Evolutionary conservation across 2,329 filamentous ascomycete species (phyloP), one percentile per base, ranked within the genome.

Genomic region (Botrytis pseudocinerea): DNA sequence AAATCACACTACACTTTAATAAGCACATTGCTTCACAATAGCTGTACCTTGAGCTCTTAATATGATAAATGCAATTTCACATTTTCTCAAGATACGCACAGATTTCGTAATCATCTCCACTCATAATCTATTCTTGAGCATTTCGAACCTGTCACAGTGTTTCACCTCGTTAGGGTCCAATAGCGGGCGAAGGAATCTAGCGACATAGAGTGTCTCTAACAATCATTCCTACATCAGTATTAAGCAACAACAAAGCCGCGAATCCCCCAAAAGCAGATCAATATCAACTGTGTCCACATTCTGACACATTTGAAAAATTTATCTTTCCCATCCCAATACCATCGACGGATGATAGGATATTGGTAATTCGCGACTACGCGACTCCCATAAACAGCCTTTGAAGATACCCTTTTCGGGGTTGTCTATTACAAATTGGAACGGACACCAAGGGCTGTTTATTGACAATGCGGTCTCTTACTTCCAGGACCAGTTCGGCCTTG

Each of bases 391-490:
- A 63, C 28, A 69, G 69, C 71, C 72, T 62, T 35, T 32, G 38
- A 35, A 48, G 62, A 48, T 57, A 48, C 62, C 48, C 76, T 69
- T 68, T 46, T 57, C 69, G 64, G n/a, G 70, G 72, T 73, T 62
- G 35, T 62, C 60, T 62, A 12, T 40, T n/a, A n/a, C 60, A 25
- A 74, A 72, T 73, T 71, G 71, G 65, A 42, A 57, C 51, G 60
- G 32, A 57, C n/a, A 57, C 7, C n/a, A 57, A 57, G n/a, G 51
- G 51, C 32, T 44, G 42, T 51, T 25, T 71, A 75, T 73, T 65
- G 72, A 79, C 61, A 68, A 80, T 80, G 79, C 78, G 79, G 73
- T 75, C 79, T 76, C 76, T 77, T 65, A 68, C 75, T 40, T 73
- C 72, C 69, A 63, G 18, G 51, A 38, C 72, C 4, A 70, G 72